These are phyloP conservation scores for Amphibolis antarctica DNA, from an alignment of 106 monocot genomes.

Conservation along the genomic window DNA sequence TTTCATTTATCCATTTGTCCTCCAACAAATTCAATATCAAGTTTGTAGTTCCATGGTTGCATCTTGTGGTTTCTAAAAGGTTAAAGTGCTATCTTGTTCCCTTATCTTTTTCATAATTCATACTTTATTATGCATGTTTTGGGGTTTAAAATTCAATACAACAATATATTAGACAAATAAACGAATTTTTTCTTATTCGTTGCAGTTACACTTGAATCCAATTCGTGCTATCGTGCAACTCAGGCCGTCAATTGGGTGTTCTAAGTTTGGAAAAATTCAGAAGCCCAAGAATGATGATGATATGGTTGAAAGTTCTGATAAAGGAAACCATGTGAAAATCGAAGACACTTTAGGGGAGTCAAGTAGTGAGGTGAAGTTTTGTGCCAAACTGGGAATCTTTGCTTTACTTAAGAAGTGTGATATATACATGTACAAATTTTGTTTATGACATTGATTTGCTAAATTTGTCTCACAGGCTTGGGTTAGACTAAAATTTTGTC, in stretches of 20 bases:
- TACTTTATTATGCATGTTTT: too few species aligned
- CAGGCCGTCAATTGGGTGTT: conserved; percentile 34
- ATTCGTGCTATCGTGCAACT: conserved; percentile 67
- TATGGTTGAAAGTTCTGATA: conserved; percentile 2
- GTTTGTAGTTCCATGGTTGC: too few species aligned
- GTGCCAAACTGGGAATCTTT: not conserved
- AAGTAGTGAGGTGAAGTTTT: conserved; percentile 1
- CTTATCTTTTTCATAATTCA: too few species aligned
- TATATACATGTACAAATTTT: not conserved
- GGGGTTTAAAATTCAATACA: not conserved
- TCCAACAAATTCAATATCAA: too few species aligned
- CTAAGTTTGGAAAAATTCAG: conserved; percentile 12
- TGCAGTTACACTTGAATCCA: conserved; percentile 84
- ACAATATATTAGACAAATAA: not conserved
- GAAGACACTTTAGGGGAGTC: conserved; percentile 11
- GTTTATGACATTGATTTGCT: not conserved
- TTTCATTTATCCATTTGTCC: too few species aligned
- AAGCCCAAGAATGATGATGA: conserved; percentile 14
- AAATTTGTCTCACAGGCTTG: conserved; percentile 17
- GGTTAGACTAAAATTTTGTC: conserved; percentile 46
- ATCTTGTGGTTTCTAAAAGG: too few species aligned
- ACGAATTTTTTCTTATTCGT: conserved; percentile 13
- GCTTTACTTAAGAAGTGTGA: too few species aligned
- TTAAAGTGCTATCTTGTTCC: too few species aligned
- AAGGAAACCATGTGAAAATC: conserved; percentile 8